Base-by-base conservation (phyloP, 2,329 filamentous ascomycete species). In the Microcyclosporella mali region DNA sequence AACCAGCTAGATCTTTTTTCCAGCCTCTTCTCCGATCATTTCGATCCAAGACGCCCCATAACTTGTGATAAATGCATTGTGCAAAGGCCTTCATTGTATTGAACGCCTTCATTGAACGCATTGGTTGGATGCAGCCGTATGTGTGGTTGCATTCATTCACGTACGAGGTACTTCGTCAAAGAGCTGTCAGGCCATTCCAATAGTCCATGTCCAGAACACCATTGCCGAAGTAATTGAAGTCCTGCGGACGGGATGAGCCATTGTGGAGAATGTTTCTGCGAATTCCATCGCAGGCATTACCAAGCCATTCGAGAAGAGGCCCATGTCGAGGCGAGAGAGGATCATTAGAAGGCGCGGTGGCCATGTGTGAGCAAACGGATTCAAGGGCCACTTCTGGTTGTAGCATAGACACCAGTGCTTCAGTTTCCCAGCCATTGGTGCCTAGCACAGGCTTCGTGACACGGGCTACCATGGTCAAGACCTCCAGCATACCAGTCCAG, bases 401-500 rank as follows among this genome's bases (percentile, higher is more conserved):
- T 14, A 58, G 40, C 55, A 56, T 58, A 1, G 50, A 53, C 2
- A 51, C 38, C 9, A 56, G 33, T 3, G 54, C 56, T 6, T 51
- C 54, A n/a, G 50, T 45, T 44, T 58, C 56, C 54, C 54, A 55
- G 2, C 54, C 53, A 4, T 32, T 43, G 12, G 47, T 29, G 6
- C 27, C 38, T 18, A 46, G 43, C 2, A 40, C 35, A 4, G 52
- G 49, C 19, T 42, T 40, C 16, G 53, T 43, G 6, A 56, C 35
- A 29, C 47, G 37, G 17, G 56, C 47, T 46, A 56, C 51, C 2
- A 56, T 43, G 9, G 55, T 34, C 19, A 58, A 44, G 6, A 49
- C 50, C 29, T 54, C 50, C 9, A 60, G 42, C 7, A 60, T 38
- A 21, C 48, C 43, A n/a, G 54, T 47, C 53, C 56, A 59, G 21